Evolutionary conservation across 768 basidiomycete species (phyloP), one percentile per base, ranked within the genome.

Genomic region (Tremella fuciformis): DNA sequence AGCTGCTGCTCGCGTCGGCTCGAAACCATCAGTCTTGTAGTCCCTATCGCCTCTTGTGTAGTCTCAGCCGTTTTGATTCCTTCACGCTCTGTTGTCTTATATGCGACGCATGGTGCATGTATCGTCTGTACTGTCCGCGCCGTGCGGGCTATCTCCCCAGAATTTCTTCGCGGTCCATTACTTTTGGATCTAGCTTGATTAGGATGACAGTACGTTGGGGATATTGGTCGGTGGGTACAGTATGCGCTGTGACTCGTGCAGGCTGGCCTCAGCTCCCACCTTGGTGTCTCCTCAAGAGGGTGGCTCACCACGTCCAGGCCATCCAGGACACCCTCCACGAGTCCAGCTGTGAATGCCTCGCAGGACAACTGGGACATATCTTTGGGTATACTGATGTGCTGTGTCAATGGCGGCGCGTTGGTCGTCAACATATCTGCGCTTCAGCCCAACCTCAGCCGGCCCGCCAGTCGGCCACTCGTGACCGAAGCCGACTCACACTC

Each of bases 241-340:
- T 87, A 74, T 98, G 96, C 0, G 94, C 92, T 0, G 96, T 98
- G 25, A 98, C 96, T 66, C 94, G 83, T 8, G 94, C 91, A 25
- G 96, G 94, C 94, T 98, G 70, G 18, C 15, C 7, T 39, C 57
- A 57, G 53, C 39, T 18, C 11, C 2, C 8, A 24, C 19, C 7
- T 34, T 21, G 49, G 16, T 29, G 18, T 50, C 18, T 49, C 47
- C 13, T 41, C 22, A 8, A 22, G 42, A 15, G 4, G 42, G 15
- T 18, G n/a, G 84, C 91, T 71, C 73, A 96, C 93, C 67, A 98
- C 91, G 58, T 91, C 89, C 22, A 94, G 81, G 1, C 91, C 92
- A 74, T 97, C 93, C 63, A 97, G 81, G 15, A 94, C 90, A 11
- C 93, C 96, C 78, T 99, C 96, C 13, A 99, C 94, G 50, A 99